Percentiles rank a stretch among this genome's conserved stretches.
phyloP scores from a whole-genome alignment of 371 early-diverging fungal genomes.

The Batkoa obscura region DNA sequence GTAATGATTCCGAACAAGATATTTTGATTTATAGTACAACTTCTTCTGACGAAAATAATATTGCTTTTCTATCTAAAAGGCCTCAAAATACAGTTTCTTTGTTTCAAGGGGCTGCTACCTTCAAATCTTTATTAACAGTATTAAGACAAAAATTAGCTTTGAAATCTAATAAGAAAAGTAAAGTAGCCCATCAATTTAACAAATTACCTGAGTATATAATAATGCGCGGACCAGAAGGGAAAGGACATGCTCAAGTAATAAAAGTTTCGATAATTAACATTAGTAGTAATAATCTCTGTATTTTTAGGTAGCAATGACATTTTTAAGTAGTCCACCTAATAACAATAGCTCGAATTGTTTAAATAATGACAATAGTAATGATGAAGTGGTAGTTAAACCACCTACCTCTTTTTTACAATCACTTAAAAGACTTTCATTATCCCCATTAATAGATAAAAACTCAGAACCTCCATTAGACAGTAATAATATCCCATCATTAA shows the following conservation, averaged over 20 bases:
- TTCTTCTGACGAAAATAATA: conserved; percentile 1
- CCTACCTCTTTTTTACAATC: conserved; percentile 17
- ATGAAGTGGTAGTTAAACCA: neutral
- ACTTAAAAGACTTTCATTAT: conserved; percentile 14
- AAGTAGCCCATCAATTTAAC: conserved; percentile 15
- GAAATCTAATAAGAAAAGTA: conserved; percentile 17
- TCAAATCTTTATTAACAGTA: conserved; percentile 37
- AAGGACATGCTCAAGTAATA: conserved; percentile 59
- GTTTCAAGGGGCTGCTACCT: conserved; percentile 68
- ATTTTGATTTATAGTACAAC: conserved; percentile 5
- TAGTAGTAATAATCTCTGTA: conserved; percentile 7
- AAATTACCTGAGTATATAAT: conserved; percentile 52
- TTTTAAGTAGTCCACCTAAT: conserved; percentile 8
- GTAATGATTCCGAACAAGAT: conserved; percentile 10
- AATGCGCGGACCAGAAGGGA: conserved; percentile 74
- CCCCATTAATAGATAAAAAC: conserved; percentile 8
- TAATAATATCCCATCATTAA: conserved; percentile 20
- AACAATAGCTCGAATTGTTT: conserved; percentile 11
- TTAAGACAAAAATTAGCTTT: conserved; percentile 44
- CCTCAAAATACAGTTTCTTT: conserved; percentile 31
- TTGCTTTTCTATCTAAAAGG: neutral
- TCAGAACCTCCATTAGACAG: neutral
- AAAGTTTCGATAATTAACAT: too few species aligned
- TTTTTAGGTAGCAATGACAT: conserved; percentile 8
- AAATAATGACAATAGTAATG: conserved; percentile 1